Evolutionary conservation across 2,329 filamentous ascomycete species (phyloP).

Genomic region (Venturia aucupariae): DNA sequence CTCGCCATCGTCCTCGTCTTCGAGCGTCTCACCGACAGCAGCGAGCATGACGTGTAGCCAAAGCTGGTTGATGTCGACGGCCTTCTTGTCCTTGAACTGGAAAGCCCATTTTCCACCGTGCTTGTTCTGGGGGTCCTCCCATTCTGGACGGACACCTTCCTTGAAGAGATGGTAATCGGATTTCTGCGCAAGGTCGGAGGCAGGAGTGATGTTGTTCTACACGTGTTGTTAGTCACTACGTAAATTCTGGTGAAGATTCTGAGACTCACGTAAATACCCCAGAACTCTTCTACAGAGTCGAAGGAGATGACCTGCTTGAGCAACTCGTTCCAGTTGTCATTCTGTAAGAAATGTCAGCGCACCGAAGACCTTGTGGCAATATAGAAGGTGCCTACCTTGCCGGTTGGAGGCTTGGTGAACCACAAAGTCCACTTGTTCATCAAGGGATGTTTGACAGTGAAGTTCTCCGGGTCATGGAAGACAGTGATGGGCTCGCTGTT

Average conservation of each 20-base stretch:
- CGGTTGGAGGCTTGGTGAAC: slow-evolving; percentile 97
- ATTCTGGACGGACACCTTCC: slow-evolving; percentile 90
- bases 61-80: slow-evolving; percentile 82
- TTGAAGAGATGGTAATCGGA: slow-evolving; percentile 99
- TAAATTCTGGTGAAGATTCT: slow-evolving; percentile 6
- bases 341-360: slow-evolving; percentile 40
- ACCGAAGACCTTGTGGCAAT: neutral
- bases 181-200: slow-evolving; percentile 91
- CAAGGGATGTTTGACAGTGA: slow-evolving; percentile 98
- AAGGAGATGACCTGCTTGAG: slow-evolving; percentile 98
- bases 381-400: slow-evolving; percentile 55
- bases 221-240: slow-evolving; percentile 17
- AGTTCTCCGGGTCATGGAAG: slow-evolving; percentile 97
- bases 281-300: slow-evolving; percentile 98
- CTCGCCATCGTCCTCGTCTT: slow-evolving; percentile 88
- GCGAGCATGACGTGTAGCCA: slow-evolving; percentile 97
- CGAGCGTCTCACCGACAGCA: slow-evolving; percentile 94
- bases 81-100: slow-evolving; percentile 92
- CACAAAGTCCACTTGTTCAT: slow-evolving; percentile 98
- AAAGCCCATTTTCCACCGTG: slow-evolving; percentile 99
- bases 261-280: slow-evolving; percentile 86
- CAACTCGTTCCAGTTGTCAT: slow-evolving; percentile 97
- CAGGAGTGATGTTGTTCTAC: slow-evolving; percentile 96
- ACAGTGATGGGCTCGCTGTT: slow-evolving; percentile 68
- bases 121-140: slow-evolving; percentile 98